A percentile compares a stretch with the other conserved stretches of the same genome.
Conservation (phyloP, 164 flowering plant species). For the Amborella trichopoda region DNA sequence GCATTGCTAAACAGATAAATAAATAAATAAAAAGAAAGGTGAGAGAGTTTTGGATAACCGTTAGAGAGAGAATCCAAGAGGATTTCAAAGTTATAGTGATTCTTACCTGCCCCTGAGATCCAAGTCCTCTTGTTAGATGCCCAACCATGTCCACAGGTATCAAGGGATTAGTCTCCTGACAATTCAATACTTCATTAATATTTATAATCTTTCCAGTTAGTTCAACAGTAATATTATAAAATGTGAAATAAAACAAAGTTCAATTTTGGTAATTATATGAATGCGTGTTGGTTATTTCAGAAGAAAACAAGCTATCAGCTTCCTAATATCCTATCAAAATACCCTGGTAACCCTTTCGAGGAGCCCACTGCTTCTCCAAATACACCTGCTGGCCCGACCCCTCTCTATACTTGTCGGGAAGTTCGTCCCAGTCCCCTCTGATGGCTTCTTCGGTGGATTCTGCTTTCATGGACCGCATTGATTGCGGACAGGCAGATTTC, state of each 20-base stretch:
- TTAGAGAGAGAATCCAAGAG: not conserved
- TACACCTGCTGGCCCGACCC: no score
- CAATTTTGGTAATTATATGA: not conserved
- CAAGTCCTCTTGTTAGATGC: constrained; percentile 64
- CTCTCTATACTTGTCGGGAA: no score
- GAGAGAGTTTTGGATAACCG: not conserved
- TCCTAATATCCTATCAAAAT: not conserved
- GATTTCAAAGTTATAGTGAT: not conserved
- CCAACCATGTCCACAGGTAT: constrained; percentile 72
- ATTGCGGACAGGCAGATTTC: no score
- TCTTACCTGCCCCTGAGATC: constrained; percentile 77
- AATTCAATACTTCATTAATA: constrained; percentile 6
- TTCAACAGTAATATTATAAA: not conserved
- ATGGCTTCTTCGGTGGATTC: no score
- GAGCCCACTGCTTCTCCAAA: no score
- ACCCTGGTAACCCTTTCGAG: not conserved
- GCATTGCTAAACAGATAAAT: not conserved
- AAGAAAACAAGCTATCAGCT: not conserved
- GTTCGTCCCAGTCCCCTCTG: no score
- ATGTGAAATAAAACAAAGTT: not conserved
- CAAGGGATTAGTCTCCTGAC: constrained; percentile 50
- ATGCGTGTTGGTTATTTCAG: not conserved
- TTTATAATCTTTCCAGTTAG: no score
- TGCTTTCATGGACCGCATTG: no score
- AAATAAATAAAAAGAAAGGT: not conserved